Evolutionary conservation across 768 basidiomycete species (phyloP).

Genomic region (Boletellus ananas): DNA sequence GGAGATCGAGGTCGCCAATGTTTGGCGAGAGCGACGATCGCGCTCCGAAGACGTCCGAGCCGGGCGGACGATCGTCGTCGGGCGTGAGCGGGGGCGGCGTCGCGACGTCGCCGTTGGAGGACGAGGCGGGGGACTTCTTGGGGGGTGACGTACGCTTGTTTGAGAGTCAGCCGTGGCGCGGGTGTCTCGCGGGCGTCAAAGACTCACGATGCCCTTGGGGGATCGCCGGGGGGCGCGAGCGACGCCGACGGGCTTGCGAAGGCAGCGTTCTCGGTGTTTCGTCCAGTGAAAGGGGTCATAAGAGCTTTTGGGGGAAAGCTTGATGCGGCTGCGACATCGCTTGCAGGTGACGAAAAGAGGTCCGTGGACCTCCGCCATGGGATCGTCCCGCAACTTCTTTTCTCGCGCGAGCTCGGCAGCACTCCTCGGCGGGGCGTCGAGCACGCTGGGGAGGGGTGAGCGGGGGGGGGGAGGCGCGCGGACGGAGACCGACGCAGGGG

Average conservation of each 20-base stretch:
- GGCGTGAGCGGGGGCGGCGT: slow-evolving; percentile 37
- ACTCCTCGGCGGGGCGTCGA: slow-evolving; percentile 31
- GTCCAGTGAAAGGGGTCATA: slow-evolving; percentile 68
- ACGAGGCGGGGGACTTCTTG: slow-evolving; percentile 25
- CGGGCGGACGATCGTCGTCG: slow-evolving; percentile 28
- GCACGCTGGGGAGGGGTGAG: slow-evolving; percentile 21
- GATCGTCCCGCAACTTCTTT: slow-evolving; percentile 49
- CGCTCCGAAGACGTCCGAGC: slow-evolving; percentile 19
- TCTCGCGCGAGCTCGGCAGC: slow-evolving; percentile 48
- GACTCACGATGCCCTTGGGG: slow-evolving; percentile 24
- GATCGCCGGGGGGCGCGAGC: slow-evolving; percentile 13
- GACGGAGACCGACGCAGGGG: slow-evolving; percentile 19
- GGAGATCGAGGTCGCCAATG: slow-evolving; percentile 17
- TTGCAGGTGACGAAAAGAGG: slow-evolving; percentile 52
- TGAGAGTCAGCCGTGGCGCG: slow-evolving; percentile 1
- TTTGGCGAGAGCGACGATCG: slow-evolving; percentile 23
- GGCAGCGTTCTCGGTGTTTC: slow-evolving; percentile 58
- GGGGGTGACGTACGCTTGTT: slow-evolving; percentile 17
- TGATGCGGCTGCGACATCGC: slow-evolving; percentile 54
- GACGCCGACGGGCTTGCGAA: slow-evolving; percentile 39
- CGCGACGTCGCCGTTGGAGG: slow-evolving; percentile 29
- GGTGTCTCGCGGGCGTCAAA: neutral
- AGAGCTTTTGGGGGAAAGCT: slow-evolving; percentile 62
- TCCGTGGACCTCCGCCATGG: slow-evolving; percentile 48
- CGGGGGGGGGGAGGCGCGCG: neutral